Conservation (phyloP, 2,329 filamentous ascomycete species). For the Exophiala spinifera region DNA sequence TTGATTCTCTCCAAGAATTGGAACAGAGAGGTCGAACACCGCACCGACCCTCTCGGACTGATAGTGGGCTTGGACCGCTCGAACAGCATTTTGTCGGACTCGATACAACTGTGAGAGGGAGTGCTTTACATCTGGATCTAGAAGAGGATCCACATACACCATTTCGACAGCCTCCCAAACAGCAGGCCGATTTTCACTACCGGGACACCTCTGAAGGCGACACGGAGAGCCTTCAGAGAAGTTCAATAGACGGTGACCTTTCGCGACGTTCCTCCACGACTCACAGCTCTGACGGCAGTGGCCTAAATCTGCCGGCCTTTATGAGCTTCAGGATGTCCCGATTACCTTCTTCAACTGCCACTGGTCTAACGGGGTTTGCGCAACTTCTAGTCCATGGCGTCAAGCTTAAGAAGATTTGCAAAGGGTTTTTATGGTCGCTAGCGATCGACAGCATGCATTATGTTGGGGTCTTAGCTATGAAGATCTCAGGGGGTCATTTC, state of each 20-base stretch:
- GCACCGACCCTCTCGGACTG: neutral
- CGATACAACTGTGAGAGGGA: no score
- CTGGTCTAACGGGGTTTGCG: constrained; percentile 12
- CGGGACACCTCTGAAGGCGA: constrained; percentile 7
- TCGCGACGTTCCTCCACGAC: constrained; percentile 11
- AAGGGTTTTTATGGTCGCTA: constrained; percentile 35
- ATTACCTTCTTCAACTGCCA: constrained; percentile 5
- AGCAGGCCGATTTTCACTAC: neutral
- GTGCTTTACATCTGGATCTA: no score
- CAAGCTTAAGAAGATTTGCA: constrained; percentile 29
- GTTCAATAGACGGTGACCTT: constrained; percentile 9
- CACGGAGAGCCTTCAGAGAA: constrained; percentile 17
- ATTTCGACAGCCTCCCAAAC: neutral
- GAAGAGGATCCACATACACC: no score
- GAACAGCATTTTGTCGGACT: constrained; percentile 18
- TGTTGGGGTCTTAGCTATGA: constrained; percentile 32
- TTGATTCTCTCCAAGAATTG: neutral
- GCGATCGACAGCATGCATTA: constrained; percentile 38
- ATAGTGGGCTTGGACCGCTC: constrained; percentile 13
- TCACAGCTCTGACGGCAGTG: constrained; percentile 13
- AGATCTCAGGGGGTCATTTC: constrained; percentile 33
- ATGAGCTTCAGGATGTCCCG: constrained; percentile 16
- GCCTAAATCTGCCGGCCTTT: constrained; percentile 15
- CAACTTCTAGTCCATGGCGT: constrained; percentile 29
- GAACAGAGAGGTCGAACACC: neutral